Evolutionary conservation across 768 basidiomycete genomes (phyloP).

Genomic region (Lyophyllum semitale): DNA sequence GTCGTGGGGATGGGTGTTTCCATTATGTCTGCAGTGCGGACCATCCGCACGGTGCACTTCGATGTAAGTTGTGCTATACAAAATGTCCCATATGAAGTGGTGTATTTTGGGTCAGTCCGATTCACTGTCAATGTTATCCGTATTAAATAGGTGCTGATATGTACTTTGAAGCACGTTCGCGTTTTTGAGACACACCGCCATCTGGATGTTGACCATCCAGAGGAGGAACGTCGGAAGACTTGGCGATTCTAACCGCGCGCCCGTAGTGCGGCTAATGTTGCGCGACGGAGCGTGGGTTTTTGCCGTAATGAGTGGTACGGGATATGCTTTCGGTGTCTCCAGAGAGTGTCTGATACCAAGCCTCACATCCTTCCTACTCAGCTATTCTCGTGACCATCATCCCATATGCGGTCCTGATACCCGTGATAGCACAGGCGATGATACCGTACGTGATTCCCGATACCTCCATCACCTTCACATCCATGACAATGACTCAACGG

Average conservation of each 20-base stretch:
- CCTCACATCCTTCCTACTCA: not conserved
- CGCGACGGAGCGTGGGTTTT: constrained; percentile 13
- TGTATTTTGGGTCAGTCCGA: constrained; percentile 11
- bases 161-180: not conserved
- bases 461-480: too few relatives aligned
- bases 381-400: not conserved
- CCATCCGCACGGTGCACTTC: not conserved
- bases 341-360: too few relatives aligned
- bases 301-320: constrained; percentile 7
- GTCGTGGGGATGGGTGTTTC: not conserved
- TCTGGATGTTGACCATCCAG: constrained; percentile 9
- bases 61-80: not conserved
- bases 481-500: too few relatives aligned
- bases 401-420: not conserved
- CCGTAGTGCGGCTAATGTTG: constrained; percentile 9
- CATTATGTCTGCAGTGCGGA: not conserved
- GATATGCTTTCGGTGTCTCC: too few relatives aligned
- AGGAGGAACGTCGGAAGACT: constrained; percentile 3
- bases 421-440: not conserved
- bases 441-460: not conserved
- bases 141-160: not conserved
- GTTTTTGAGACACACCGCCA: not conserved
- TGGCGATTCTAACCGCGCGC: not conserved
- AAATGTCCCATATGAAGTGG: not conserved
- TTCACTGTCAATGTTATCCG: not conserved